These are phyloP conservation scores for Fulvia fulva DNA, from an alignment of 2,329 filamentous ascomycete species.

Conservation along the genomic window DNA sequence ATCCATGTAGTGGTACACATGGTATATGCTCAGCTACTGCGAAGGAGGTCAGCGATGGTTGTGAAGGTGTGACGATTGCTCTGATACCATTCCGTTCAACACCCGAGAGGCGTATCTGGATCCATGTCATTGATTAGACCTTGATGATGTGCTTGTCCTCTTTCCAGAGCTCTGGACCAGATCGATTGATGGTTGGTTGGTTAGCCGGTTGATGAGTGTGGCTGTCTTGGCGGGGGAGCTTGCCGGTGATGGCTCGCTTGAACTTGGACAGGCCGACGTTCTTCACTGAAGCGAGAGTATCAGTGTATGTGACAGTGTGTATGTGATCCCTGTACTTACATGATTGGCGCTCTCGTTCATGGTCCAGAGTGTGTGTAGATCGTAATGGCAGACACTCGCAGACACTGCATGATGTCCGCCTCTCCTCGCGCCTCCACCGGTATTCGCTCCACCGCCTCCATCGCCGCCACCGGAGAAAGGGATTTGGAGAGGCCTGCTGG, in stretches of 20 bases:
- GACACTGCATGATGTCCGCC: not conserved
- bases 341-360: too few relatives aligned
- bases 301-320: too few relatives aligned
- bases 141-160: not conserved
- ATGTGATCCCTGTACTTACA: too few relatives aligned
- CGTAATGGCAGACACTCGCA: not conserved
- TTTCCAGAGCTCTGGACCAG: not conserved
- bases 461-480: not conserved
- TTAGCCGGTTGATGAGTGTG: too few relatives aligned
- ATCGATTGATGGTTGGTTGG: too few relatives aligned
- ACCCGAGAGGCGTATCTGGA: not conserved
- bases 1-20: not conserved
- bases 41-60: not conserved
- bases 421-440: not conserved
- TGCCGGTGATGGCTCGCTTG: too few relatives aligned
- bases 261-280: too few relatives aligned
- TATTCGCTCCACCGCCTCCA: not conserved
- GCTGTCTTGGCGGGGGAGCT: too few relatives aligned
- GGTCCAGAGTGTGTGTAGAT: constrained; percentile 6
- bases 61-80: not conserved
- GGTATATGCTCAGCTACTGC: not conserved
- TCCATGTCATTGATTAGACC: not conserved
- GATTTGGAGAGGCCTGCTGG: not conserved
- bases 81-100: not conserved
- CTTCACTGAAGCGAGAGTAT: too few relatives aligned